These are phyloP conservation scores for Trichosanthes truncata DNA, from an alignment of 306 rosid species.

Conservation along the genomic window DNA sequence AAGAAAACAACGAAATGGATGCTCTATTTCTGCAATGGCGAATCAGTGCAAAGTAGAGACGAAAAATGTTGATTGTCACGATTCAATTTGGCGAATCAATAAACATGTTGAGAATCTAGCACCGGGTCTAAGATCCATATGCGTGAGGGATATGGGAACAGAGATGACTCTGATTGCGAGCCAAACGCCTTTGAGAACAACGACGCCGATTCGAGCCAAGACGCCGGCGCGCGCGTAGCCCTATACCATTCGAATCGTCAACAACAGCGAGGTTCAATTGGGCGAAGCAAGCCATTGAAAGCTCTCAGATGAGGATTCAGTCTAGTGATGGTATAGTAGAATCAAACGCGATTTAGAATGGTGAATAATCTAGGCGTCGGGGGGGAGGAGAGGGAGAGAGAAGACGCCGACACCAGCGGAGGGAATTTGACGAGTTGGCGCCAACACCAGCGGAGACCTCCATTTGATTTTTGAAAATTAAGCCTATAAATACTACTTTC, in stretches of 20 bases:
- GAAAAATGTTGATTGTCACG: slow-evolving; percentile 67
- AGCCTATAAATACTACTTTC: too few species aligned
- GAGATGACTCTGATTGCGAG: slow-evolving; percentile 96
- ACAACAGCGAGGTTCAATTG: slow-evolving; percentile 51
- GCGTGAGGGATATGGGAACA: slow-evolving; percentile 92
- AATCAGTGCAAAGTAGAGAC: slow-evolving; percentile 40
- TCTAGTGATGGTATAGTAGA: slow-evolving; percentile 17
- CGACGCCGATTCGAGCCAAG: slow-evolving; percentile 74
- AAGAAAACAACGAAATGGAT: slow-evolving; percentile 16
- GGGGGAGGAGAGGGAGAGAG: too few species aligned
- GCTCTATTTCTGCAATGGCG: slow-evolving; percentile 6
- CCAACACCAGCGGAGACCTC: too few species aligned
- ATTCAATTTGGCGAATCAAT: slow-evolving; percentile 53
- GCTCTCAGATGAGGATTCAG: slow-evolving; percentile 13
- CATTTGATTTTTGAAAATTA: too few species aligned
- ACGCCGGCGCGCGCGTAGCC: slow-evolving; percentile 65
- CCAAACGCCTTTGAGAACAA: slow-evolving; percentile 84
- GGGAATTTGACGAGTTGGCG: too few species aligned
- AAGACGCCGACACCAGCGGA: too few species aligned
- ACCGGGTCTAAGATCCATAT: slow-evolving; percentile 43
- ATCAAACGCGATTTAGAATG: slow-evolving; percentile 5
- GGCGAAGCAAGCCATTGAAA: slow-evolving; percentile 29
- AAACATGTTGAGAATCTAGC: slow-evolving; percentile 28
- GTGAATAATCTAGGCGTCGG: slow-evolving; percentile 34
- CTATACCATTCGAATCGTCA: slow-evolving; percentile 58